Evolutionary conservation across 768 basidiomycete genomes (phyloP), one percentile per base, ranked within the genome.

Genomic region (Macrolepiota dolichaula): DNA sequence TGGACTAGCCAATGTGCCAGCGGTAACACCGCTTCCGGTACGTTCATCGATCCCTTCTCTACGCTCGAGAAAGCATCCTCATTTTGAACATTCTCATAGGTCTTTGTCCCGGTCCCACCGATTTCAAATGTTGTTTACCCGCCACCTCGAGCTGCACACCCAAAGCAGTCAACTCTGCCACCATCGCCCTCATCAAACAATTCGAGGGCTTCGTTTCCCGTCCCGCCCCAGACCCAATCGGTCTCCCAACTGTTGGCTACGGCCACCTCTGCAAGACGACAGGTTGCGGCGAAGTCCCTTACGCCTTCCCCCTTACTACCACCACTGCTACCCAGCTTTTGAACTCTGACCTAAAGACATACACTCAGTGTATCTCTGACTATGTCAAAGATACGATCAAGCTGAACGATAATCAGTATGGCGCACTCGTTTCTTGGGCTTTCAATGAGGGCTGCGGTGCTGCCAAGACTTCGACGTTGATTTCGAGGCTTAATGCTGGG

Each of bases 181-280:
- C 73, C 2, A 47, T 74, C 58, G 62, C 62, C 27, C 57, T 72
- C 32, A 73, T 75, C 63, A 74, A 75, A 50, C 15, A 59, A 13
- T 74, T 66, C 51, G 74, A 75, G 68, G 73, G 74, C n/a, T 76
- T 76, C 61, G 74, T 76, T 17, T 27, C 71, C 19, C 63, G 63
- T 19, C 74, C 74, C 22, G 66, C 67, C 19, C 74, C 74, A 11
- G 74, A 76, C 63, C 74, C 74, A 42, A 71, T 74, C 24, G 73
- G 72, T 24, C 67, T 76, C 38, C 73, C 73, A 9, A 76, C 73
- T 32, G 75, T 74, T 50, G 75, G 75, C 19, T 76, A 70, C 62
- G 73, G 74, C 10, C 74, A 76, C 60, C 68, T 71, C 32, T 76
- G 74, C 65, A 51, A 69, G 49, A 68, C 59, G 27, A 65, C 61